Evolutionary conservation across 768 basidiomycete genomes (phyloP), one percentile per base, ranked within the genome.

Genomic region (Mycena rebaudengoi): DNA sequence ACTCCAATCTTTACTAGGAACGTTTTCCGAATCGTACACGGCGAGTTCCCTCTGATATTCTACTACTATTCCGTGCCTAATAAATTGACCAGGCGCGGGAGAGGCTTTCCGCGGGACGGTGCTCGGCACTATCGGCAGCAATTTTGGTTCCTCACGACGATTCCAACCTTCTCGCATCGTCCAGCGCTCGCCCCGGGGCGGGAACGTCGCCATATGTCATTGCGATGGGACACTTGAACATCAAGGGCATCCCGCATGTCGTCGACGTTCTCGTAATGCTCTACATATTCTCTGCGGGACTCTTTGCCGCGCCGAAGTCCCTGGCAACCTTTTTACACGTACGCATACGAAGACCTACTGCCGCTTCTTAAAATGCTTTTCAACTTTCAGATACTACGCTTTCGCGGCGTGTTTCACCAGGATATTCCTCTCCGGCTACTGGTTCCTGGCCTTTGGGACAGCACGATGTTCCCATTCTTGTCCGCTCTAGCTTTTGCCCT

Each of bases 171-270:
- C 79, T 89, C 48, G 83, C 81, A 0, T 72, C 85, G 18, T 85
- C 86, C 4, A 82, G 84, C 48, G 91, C 91, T 1, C 78, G 78
- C 44, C 82, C 85, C 0, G 83, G 83, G 18, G 81, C 82, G 25
- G 88, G 88, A 1, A 78, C 90, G 28, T 92, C 91, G 7, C 94
- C 94, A 0, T 96, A 94, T 76, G 93, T 95, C 43, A 90, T 95
- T 62, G 93, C 92, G 20, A 91, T 96, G 82, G 77, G 78, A 52
- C 82, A 83, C 40, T 81, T 92, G 25, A 82, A 86, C 8, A 89
- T 95, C 67, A 85, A 83, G 56, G 82, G 83, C 5, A 76, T 91
- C 10, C 86, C 88, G 4, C 85, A 86, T 43, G 85, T 94, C 71
- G 83, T 94, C 61, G 94, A 94, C 74, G 91, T 86, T 2, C 75